Base-by-base conservation (phyloP, 495 filamentous ascomycete species). In the Hyaloscypha bicolor region DNA sequence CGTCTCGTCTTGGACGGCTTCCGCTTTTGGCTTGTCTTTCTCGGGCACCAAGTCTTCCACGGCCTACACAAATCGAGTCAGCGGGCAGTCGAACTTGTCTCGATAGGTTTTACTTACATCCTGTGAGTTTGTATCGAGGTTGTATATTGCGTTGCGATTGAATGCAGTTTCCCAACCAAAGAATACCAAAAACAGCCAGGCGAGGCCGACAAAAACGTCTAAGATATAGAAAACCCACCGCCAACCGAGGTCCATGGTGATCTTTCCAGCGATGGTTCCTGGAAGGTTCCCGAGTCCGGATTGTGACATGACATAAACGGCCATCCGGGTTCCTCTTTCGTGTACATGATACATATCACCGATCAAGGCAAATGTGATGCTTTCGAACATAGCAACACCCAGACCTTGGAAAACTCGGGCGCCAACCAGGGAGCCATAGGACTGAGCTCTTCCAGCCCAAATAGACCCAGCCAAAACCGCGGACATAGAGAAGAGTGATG, bases 331-430 rank as follows among this genome's bases (percentile, higher is more conserved):
- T 2, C 94, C 94, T 48, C 94, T 81, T 78, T 97, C 94, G 68
- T 97, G 94, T 16, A 97, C 79, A 74, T 96, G 97, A 79, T 91
- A 98, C 65, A 97, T 96, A 76, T 98, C 94, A 9, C 93, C 93
- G 69, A 97, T 93, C 0, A 92, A 94, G 14, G 94, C 93, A 5
- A 92, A 95, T 0, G 93, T 93, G 55, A 98, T 83, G 69, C 91
- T 93, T 76, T 98, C 94, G 19, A 94, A 92, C 0, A 92, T 91
- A 59, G 88, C 92, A 35, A 96, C 91, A 0, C 92, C 90, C 42
- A 97, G 79, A 9, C 94, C 94, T 76, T 93, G 90, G 62, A 97
- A 84, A 59, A 97, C 86, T 25, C 94, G 84, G 31, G 91, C 93
- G 14, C 94, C 71, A 1, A 98, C 16, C 42, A 48, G 78, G 32